Evolutionary conservation across 2,329 filamentous ascomycete species (phyloP).

Genomic region (Fusarium odoratissimum): DNA sequence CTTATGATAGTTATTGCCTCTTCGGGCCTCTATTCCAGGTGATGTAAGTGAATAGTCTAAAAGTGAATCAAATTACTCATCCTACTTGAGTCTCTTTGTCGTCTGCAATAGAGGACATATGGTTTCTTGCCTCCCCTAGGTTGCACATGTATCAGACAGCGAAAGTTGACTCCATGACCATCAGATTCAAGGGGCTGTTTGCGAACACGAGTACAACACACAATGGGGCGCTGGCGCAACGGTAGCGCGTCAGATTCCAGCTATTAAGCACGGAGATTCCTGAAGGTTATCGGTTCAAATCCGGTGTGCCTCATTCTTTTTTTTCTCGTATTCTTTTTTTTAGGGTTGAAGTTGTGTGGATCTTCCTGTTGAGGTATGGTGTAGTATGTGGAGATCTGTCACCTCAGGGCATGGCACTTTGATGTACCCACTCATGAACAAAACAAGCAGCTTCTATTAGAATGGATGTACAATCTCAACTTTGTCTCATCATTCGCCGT

Average conservation of each 20-base stretch:
- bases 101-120: too few species aligned
- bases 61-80: too few species aligned
- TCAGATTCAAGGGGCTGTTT: background rate
- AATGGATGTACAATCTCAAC: accelerated
- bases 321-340: background rate
- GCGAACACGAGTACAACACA: background rate
- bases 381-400: background rate
- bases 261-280: background rate
- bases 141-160: too few species aligned
- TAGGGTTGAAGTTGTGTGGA: background rate
- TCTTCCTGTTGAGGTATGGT: constrained; percentile 3
- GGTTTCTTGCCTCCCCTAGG: too few species aligned
- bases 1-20: too few species aligned
- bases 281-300: constrained; percentile 7
- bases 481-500: background rate
- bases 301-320: constrained; percentile 2
- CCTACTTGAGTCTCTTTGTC: too few species aligned
- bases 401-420: background rate
- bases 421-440: background rate
- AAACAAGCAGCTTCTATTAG: background rate
- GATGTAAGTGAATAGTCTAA: too few species aligned
- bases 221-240: background rate
- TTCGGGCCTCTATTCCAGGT: too few species aligned
- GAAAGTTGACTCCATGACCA: too few species aligned
- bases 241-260: constrained; percentile 5